Evolutionary conservation across 768 basidiomycete species (phyloP).

Genomic region (Polyporus arcularius): DNA sequence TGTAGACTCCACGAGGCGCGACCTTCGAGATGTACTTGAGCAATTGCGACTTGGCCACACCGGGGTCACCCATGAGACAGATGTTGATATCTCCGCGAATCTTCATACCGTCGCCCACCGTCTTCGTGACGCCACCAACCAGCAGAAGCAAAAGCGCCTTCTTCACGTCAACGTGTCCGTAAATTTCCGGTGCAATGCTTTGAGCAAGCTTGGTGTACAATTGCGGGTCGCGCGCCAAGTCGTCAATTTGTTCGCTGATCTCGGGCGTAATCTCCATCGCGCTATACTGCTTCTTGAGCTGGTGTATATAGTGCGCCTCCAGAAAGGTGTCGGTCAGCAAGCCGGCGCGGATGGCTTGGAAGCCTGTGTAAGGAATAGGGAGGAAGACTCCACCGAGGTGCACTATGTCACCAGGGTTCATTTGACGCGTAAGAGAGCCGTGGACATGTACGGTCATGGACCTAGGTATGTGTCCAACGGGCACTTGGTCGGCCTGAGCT

Average conservation of each 20-base stretch:
- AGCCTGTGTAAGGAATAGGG: conserved; percentile 96
- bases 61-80: conserved; percentile 99
- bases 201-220: conserved; percentile 86
- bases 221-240: conserved; percentile 72
- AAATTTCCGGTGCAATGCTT: conserved; percentile 98
- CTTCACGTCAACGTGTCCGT: conserved; percentile 96
- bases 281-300: conserved; percentile 96
- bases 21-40: conserved; percentile 99
- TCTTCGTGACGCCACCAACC: conserved; percentile 95
- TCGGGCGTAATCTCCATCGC: conserved; percentile 92
- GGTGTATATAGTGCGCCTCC: conserved; percentile 86
- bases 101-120: conserved; percentile 96
- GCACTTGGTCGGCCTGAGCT: conserved; percentile 89
- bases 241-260: conserved; percentile 66
- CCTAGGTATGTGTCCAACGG: conserved; percentile 97
- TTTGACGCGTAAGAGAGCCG: conserved; percentile 82
- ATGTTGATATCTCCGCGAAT: conserved; percentile 98
- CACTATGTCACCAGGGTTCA: conserved; percentile 96
- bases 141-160: conserved; percentile 91
- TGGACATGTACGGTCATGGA: conserved; percentile 97
- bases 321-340: conserved; percentile 97
- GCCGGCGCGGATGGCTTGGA: conserved; percentile 95
- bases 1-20: conserved; percentile 96
- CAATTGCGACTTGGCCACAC: conserved; percentile 97
- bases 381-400: conserved; percentile 97